Evolutionary conservation across 306 rosid genomes (phyloP).

Genomic region (Vigna reflexopilosa): DNA sequence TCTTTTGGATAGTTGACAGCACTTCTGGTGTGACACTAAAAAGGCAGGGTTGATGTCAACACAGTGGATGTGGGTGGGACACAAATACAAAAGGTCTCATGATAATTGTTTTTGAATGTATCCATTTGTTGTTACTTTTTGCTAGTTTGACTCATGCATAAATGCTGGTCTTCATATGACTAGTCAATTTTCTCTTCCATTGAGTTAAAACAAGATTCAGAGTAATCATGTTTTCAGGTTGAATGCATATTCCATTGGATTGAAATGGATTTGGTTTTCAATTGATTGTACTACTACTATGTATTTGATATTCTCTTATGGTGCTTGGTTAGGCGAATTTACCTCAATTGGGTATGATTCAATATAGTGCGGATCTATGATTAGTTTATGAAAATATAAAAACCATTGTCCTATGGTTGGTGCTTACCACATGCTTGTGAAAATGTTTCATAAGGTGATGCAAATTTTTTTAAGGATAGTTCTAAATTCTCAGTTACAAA

Average conservation of each 20-base stretch:
- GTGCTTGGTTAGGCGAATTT: background rate
- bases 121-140: background rate
- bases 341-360: background rate
- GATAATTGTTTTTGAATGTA: constrained; percentile 5
- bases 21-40: background rate
- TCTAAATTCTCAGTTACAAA: background rate
- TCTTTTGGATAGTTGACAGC: background rate
- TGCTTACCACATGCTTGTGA: background rate
- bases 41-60: background rate
- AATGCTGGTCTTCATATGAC: background rate
- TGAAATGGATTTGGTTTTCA: constrained; percentile 9
- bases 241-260: background rate
- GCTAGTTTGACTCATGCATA: background rate
- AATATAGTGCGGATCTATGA: background rate
- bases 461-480: background rate
- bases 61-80: background rate
- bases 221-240: background rate
- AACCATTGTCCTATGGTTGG: background rate
- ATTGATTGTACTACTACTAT: background rate
- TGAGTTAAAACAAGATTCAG: background rate
- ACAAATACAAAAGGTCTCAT: background rate
- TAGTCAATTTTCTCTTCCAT: background rate
- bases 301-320: background rate
- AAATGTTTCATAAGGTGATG: background rate
- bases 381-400: background rate